Conservation (phyloP, 2,329 filamentous ascomycete genomes). For the Conoideocrella luteorostrata region DNA sequence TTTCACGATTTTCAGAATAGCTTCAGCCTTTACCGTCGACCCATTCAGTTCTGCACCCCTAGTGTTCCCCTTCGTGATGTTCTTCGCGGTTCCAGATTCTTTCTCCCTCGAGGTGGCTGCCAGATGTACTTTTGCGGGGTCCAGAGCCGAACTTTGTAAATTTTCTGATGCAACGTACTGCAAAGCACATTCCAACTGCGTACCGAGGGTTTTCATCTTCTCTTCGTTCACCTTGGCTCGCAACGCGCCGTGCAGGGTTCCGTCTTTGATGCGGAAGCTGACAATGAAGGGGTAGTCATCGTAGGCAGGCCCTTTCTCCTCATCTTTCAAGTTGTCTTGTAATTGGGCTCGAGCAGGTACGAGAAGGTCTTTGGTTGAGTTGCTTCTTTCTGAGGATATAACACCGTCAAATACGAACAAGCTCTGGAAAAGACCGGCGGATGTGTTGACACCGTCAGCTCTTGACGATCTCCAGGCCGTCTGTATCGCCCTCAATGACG, state of each 20-base stretch:
- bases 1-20: slow-evolving; percentile 12
- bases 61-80: background rate
- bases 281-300: slow-evolving; percentile 19
- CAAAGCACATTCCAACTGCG: slow-evolving; percentile 6
- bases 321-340: background rate
- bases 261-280: slow-evolving; percentile 16
- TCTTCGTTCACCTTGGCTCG: slow-evolving; percentile 12
- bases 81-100: background rate
- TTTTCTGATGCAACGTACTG: background rate
- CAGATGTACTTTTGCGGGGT: background rate
- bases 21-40: slow-evolving; percentile 1
- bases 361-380: background rate
- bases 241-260: slow-evolving; percentile 12
- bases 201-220: slow-evolving; percentile 6
- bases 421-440: slow-evolving; percentile 16
- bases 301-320: slow-evolving; percentile 10
- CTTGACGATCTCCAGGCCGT: slow-evolving; percentile 16
- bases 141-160: background rate
- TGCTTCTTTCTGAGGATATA: background rate
- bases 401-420: slow-evolving; percentile 19
- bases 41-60: background rate
- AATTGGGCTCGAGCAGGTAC: slow-evolving; percentile 1
- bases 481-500: slow-evolving; percentile 16
- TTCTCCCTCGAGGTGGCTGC: background rate
- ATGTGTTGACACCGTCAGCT: slow-evolving; percentile 1